Base-by-base conservation (phyloP, 2,329 filamentous ascomycete genomes). In the Calonectria naviculata region DNA sequence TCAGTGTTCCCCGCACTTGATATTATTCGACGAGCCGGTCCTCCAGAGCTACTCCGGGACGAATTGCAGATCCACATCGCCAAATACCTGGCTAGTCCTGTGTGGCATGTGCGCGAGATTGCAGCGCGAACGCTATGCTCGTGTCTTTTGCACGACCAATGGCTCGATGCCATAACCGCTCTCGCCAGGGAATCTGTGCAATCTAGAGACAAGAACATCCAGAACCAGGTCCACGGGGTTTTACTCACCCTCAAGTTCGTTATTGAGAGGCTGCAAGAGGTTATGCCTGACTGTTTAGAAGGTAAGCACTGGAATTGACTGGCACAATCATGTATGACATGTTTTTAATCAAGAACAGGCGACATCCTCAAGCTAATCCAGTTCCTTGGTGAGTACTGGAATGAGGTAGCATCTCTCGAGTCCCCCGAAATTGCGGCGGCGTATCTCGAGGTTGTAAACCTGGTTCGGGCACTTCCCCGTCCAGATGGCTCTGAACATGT, bases 1-100 rank as follows among this genome's bases (percentile, higher is more conserved):
- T 92, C 92, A 0, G 93, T 96, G 3, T 96, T 97, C 78, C 94
- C 94, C 0, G 94, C 93, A 0, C 84, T 97, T n/a, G 93, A 96
- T 75, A 93, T 97, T 41, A 88, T 97, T 61, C 90, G 93, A 60
- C 89, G 94, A 64, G 92, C 92, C 13, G 90, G 91, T 0, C 91
- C 94, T 1, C 93, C 93, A 0, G 86, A 89, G 28, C 80, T 86
- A 3, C 83, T 89, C 69, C 85, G 88, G 2, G 83, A 85, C 1
- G 85, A 89, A 56, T 88, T 95, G 6, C 87, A 89, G 75, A 77
- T 81, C 4, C 86, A 89, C 56, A 90, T 96, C 9, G 81, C 88
- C 8, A 86, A 85, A 47, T 91, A 95, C 66, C 86, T 95, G 4
- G 88, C 86, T 13, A 95, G 92, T 72, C 88, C 88, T 0, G 89